A percentile compares a stretch with the other conserved stretches of the same genome.
Conservation (phyloP, 2,329 filamentous ascomycete genomes). For the Sclerotinia nivalis region DNA sequence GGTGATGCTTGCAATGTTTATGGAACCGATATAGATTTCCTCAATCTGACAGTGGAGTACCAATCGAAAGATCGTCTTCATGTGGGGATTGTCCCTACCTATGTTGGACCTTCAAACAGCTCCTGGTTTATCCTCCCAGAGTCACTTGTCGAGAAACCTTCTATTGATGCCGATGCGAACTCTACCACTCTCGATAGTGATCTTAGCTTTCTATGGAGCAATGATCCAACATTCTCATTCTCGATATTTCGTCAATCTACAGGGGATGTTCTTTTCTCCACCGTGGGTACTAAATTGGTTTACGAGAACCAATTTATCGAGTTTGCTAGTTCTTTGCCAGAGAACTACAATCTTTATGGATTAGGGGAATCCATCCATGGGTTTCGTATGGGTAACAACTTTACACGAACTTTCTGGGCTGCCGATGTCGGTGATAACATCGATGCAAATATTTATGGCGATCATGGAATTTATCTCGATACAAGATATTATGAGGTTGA, state of each 20-base stretch:
- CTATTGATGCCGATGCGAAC: constrained; percentile 45
- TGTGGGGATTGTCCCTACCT: constrained; percentile 67
- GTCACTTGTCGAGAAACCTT: constrained; percentile 50
- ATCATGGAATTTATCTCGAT: constrained; percentile 77
- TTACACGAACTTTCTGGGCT: constrained; percentile 67
- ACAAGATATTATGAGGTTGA: constrained; percentile 70
- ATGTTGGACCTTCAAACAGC: constrained; percentile 60
- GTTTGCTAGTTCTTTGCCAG: constrained; percentile 63
- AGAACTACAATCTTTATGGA: constrained; percentile 75
- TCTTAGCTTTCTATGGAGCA: constrained; percentile 55
- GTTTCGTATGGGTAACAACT: constrained; percentile 70
- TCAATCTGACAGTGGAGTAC: constrained; percentile 68
- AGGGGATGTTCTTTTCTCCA: constrained; percentile 68
- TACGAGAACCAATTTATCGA: constrained; percentile 80
- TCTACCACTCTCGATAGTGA: constrained; percentile 51
- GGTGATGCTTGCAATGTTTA: constrained; percentile 75
- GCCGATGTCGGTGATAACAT: constrained; percentile 67
- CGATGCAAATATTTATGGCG: constrained; percentile 63
- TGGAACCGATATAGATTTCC: constrained; percentile 68
- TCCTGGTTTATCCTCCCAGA: constrained; percentile 69
- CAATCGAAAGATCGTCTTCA: constrained; percentile 66
- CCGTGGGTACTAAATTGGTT: constrained; percentile 62
- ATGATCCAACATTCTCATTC: constrained; percentile 66
- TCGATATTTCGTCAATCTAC: constrained; percentile 59
- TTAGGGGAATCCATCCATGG: constrained; percentile 73